Evolutionary conservation across 2,329 filamentous ascomycete species (phyloP).

Genomic region (Dothistroma pini): DNA sequence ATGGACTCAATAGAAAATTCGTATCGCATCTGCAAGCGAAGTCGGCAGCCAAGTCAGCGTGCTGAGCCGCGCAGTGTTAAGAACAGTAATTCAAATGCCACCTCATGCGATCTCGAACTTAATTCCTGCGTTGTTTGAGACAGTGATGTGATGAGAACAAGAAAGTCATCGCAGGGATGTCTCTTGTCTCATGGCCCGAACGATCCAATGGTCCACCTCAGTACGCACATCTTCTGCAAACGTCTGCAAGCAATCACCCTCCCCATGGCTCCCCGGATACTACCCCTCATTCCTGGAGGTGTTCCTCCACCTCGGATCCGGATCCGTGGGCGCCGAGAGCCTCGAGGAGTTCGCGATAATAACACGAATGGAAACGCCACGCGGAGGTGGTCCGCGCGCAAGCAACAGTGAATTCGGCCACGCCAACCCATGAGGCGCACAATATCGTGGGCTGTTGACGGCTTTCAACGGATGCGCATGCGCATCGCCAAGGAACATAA

Average conservation of each 20-base stretch:
- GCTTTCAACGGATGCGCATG: background rate
- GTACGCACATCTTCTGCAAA: background rate
- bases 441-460: background rate
- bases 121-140: background rate
- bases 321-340: background rate
- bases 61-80: background rate
- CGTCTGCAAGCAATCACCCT: background rate
- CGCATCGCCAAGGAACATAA: background rate
- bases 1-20: background rate
- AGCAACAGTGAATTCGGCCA: background rate
- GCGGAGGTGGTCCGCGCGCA: background rate
- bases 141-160: background rate
- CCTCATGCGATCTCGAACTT: background rate
- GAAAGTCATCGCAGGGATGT: background rate
- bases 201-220: background rate
- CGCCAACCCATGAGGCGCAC: background rate
- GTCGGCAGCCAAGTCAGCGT: background rate
- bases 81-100: background rate
- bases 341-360: background rate
- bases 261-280: background rate
- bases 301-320: background rate
- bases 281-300: background rate
- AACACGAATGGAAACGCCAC: background rate
- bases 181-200: background rate
- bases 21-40: background rate